Base-by-base conservation (phyloP, 495 filamentous ascomycete species). In the Zalerion maritima region DNA sequence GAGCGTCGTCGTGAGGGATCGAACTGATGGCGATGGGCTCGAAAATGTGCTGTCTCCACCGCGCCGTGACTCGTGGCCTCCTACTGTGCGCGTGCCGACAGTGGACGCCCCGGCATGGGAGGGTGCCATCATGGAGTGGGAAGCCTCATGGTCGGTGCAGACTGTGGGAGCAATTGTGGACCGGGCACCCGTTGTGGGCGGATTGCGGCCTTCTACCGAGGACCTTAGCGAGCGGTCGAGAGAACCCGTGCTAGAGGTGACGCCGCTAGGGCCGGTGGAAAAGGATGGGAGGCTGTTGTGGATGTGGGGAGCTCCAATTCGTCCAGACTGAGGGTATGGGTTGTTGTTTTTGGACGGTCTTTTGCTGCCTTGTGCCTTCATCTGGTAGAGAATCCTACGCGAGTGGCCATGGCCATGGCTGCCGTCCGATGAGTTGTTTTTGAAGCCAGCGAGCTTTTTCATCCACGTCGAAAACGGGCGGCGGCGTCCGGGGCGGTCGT, bases 401-500 rank as follows among this genome's bases (percentile, higher is more conserved):
- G 43, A 40, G 33, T 49, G 46, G 18, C 41, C 41, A 22, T 49
- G 47, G 21, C 47, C 40, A 13, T 36, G 20, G 24, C 41, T 32
- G 16, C 46, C 48, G 12, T 57, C 45, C 3, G 67, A 60, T 37
- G 47, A 61, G 6, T 64, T 66, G 36, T 52, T 65, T 51, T 87
- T 94, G 37, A 94, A 68, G 47, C 73, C 89, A 18, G 84, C 75
- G 16, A 97, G 69, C 37, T 86, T 84, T 64, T 87, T 94, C 73
- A 97, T 81, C 78, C 86, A 85, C 24, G 71, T 77, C 14, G 86
- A 73, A 52, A 97, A 94, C 4, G 87, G 87, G 28, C 78, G 75
- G 29, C 84, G 78, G 31, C 83, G 78, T 23, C 55, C 57, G 21
- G 43, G 34, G 18, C 64, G 64, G 32, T 52, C 62, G n/a, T n/a